phyloP scores from a whole-genome alignment of 345 rosid genomes.

The Heritiera fomes region DNA sequence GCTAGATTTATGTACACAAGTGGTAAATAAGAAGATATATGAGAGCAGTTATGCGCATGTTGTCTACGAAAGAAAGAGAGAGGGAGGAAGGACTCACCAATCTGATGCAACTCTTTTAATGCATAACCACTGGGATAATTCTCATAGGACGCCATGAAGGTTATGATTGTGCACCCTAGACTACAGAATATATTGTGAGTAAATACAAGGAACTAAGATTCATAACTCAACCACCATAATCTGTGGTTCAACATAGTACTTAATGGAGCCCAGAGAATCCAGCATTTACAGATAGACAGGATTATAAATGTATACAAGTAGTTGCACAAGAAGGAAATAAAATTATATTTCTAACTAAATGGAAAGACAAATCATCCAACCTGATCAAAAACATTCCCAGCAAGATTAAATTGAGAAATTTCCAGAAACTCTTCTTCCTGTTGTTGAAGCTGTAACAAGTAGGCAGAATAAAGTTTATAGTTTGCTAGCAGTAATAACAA shows the following conservation, averaged over 20 bases:
- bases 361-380: constrained; percentile 38
- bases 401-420: constrained; percentile 57
- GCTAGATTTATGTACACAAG: neutral
- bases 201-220: constrained; percentile 11
- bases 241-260: neutral
- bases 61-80: constrained; percentile 15
- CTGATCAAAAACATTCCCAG: constrained; percentile 68
- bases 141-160: constrained; percentile 83
- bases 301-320: neutral
- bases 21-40: neutral
- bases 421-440: constrained; percentile 79
- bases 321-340: neutral
- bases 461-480: constrained; percentile 10
- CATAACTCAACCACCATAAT: neutral
- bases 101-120: constrained; percentile 68
- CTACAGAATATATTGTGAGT: constrained; percentile 51
- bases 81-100: constrained; percentile 54
- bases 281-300: neutral
- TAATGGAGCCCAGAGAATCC: neutral
- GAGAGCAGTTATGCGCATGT: neutral
- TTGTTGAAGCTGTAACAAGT: constrained; percentile 74
- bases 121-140: constrained; percentile 95
- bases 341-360: neutral
- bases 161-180: constrained; percentile 74
- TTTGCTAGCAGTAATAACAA: neutral